Evolutionary conservation across 2,329 filamentous ascomycete species (phyloP).

Genomic region (Huntiella decipiens): DNA sequence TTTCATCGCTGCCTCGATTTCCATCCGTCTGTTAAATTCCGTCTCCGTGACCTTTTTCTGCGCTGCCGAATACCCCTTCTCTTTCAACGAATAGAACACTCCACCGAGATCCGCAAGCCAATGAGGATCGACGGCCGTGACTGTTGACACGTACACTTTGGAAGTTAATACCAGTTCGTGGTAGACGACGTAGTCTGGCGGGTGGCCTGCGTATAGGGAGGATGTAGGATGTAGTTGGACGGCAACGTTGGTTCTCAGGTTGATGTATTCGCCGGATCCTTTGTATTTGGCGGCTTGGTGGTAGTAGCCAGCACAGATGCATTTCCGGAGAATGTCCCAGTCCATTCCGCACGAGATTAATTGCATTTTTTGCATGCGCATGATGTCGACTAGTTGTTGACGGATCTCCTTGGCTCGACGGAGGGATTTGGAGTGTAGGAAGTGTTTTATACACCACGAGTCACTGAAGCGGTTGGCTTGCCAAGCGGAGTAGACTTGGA

Average conservation of each 20-base stretch:
- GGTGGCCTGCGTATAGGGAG: constrained; percentile 82
- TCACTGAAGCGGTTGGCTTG: constrained; percentile 77
- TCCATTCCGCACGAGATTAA: constrained; percentile 83
- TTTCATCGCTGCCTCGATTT: constrained; percentile 84
- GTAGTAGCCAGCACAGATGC: constrained; percentile 95
- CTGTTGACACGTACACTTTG: constrained; percentile 96
- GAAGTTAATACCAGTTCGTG: constrained; percentile 93
- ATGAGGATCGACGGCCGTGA: constrained; percentile 87
- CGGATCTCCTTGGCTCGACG: constrained; percentile 84
- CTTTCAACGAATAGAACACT: constrained; percentile 93
- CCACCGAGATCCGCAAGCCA: constrained; percentile 94
- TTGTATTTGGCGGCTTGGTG: constrained; percentile 93
- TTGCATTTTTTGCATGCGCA: constrained; percentile 76
- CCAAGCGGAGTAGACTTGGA: constrained; percentile 95
- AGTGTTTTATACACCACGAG: constrained; percentile 82
- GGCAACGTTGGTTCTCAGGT: constrained; percentile 81
- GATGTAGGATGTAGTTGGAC: constrained; percentile 90
- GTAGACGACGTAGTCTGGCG: constrained; percentile 94
- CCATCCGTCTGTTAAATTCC: constrained; percentile 82
- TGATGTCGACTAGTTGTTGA: constrained; percentile 84
- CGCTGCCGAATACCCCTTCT: constrained; percentile 81
- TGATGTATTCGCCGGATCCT: constrained; percentile 93
- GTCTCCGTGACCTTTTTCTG: constrained; percentile 76
- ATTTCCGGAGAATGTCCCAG: constrained; percentile 89
- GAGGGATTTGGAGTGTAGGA: constrained; percentile 85